Percentiles rank a stretch among this genome's conserved stretches.
These are phyloP conservation scores for Pythium rishiriense DNA, from an alignment of 352 stramenopile genomes.

Conservation along the genomic window DNA sequence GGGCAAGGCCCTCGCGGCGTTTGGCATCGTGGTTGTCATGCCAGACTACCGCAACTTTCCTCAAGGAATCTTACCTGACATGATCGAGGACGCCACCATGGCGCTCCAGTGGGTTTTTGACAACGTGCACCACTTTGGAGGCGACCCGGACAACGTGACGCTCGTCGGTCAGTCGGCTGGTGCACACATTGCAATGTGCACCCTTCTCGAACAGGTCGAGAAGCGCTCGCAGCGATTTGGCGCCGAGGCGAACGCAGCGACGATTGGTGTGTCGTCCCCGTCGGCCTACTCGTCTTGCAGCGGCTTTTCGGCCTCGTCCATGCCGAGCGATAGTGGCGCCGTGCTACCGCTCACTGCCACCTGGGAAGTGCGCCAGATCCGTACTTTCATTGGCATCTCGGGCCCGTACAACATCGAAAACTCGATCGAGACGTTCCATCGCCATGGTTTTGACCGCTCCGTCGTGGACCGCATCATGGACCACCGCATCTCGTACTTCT, in stretches of 20 bases:
- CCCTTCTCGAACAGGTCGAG: slow-evolving; percentile 76
- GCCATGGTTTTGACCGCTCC: slow-evolving; percentile 75
- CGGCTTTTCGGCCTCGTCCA: slow-evolving; percentile 29
- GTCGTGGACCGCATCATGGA: slow-evolving; percentile 86
- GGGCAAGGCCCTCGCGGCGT: slow-evolving; percentile 66
- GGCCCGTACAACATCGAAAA: slow-evolving; percentile 86
- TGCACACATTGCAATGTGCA: slow-evolving; percentile 81
- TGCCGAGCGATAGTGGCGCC: slow-evolving; percentile 36
- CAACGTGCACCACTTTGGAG: slow-evolving; percentile 84
- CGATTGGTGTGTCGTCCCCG: slow-evolving; percentile 13
- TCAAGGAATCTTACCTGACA: slow-evolving; percentile 81
- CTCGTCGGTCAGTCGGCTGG: slow-evolving; percentile 89
- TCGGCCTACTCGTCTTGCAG: slow-evolving; percentile 33
- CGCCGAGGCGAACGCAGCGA: slow-evolving; percentile 24
- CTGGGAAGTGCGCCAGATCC: slow-evolving; percentile 66
- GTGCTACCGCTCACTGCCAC: slow-evolving; percentile 39
- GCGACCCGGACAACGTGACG: slow-evolving; percentile 81
- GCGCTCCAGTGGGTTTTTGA: slow-evolving; percentile 89
- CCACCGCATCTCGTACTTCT: slow-evolving; percentile 58
- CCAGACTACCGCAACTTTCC: slow-evolving; percentile 94
- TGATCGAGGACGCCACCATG: slow-evolving; percentile 86
- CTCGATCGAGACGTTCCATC: slow-evolving; percentile 77
- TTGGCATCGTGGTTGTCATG: slow-evolving; percentile 86
- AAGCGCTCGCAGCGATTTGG: slow-evolving; percentile 23
- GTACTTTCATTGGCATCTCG: slow-evolving; percentile 86